These are phyloP conservation scores for Diaporthe sp. DNA, from an alignment of 2,329 filamentous ascomycete species.

Conservation along the genomic window DNA sequence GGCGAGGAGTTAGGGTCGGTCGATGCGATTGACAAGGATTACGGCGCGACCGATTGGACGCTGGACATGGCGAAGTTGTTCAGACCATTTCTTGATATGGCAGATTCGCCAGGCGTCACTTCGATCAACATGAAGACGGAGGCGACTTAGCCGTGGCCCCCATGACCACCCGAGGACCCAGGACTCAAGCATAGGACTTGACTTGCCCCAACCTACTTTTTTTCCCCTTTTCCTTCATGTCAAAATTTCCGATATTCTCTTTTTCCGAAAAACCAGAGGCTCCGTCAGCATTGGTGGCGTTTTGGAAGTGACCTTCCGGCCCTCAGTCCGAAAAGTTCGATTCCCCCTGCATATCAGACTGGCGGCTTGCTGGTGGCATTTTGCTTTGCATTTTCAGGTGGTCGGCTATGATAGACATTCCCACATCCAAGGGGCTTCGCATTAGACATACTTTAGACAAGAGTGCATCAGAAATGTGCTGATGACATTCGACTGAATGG, in stretches of 20 bases:
- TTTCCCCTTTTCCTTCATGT: conserved; percentile 44
- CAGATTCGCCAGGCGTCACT: conserved; percentile 7
- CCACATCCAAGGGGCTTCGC: conserved; percentile 44
- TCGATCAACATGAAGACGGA: conserved; percentile 31
- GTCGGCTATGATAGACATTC: conserved; percentile 52
- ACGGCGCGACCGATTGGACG: conserved; percentile 74
- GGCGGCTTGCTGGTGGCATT: conserved; percentile 51
- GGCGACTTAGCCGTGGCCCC: conserved; percentile 29
- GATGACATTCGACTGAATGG: conserved; percentile 36
- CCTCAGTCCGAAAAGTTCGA: conserved; percentile 48
- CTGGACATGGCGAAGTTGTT: conserved; percentile 81
- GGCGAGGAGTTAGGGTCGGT: conserved; percentile 79
- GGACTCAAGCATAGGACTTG: background rate
- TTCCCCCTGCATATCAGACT: conserved; percentile 55
- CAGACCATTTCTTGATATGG: conserved; percentile 64
- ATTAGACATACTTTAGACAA: conserved; percentile 50
- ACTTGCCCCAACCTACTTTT: conserved; percentile 38
- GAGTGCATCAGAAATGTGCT: conserved; percentile 37
- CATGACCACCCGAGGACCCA: conserved; percentile 40
- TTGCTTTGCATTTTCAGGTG: conserved; percentile 54
- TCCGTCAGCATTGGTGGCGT: conserved; percentile 43
- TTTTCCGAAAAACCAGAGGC: conserved; percentile 38
- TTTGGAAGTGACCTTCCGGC: conserved; percentile 43
- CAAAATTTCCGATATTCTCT: conserved; percentile 40
- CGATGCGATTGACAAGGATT: conserved; percentile 77